Conservation (phyloP, 202 grass and related monocot species). For the Saccharum hybrid region DNA sequence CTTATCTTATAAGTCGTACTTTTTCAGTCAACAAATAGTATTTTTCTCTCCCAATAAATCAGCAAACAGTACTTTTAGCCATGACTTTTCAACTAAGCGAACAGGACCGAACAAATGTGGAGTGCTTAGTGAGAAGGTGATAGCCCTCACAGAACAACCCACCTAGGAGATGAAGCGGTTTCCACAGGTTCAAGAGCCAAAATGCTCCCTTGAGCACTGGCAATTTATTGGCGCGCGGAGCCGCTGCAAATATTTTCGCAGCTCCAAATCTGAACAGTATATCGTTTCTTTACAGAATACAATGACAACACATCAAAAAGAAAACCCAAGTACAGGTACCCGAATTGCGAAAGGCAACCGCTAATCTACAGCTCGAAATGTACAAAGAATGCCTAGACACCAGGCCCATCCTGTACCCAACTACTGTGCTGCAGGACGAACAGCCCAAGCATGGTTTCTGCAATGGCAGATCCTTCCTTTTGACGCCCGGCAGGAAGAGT, state of each 20-base stretch:
- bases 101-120: neutral
- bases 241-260: conserved; percentile 44
- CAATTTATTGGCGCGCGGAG: conserved; percentile 25
- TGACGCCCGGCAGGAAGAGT: neutral
- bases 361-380: conserved; percentile 42
- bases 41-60: no score
- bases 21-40: no score
- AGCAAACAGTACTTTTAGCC: no score
- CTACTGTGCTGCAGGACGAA: conserved; percentile 12
- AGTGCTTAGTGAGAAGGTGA: neutral
- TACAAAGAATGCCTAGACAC: conserved; percentile 54
- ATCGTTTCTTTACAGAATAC: conserved; percentile 47
- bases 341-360: neutral
- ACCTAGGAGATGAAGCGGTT: neutral
- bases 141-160: neutral
- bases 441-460: neutral
- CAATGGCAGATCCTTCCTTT: conserved; percentile 22
- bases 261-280: conserved; percentile 21
- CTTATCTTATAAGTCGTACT: no score
- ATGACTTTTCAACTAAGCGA: no score
- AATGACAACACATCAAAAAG: conserved; percentile 26
- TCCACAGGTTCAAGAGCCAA: neutral
- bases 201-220: conserved; percentile 23
- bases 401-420: conserved; percentile 2
- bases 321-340: conserved; percentile 12